Conservation (phyloP, 2,329 filamentous ascomycete species). For the Didymella sp. region DNA sequence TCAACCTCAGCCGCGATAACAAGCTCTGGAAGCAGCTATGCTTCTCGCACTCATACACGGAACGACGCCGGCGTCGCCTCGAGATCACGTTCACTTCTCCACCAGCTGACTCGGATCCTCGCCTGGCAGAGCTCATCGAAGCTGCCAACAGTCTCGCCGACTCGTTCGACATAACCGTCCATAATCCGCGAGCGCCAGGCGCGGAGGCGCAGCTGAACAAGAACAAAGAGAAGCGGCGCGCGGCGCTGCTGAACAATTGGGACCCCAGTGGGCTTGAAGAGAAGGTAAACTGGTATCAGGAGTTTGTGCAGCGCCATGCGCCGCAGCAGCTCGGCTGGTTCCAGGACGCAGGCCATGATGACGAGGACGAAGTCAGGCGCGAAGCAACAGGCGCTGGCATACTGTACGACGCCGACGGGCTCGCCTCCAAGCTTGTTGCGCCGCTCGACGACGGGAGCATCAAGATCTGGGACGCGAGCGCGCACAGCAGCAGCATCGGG, state of each 20-base stretch:
- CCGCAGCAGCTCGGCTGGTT: constrained; percentile 80
- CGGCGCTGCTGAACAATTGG: constrained; percentile 77
- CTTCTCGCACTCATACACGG: constrained; percentile 58
- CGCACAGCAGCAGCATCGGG: constrained; percentile 65
- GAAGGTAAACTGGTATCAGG: constrained; percentile 81
- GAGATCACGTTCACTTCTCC: constrained; percentile 20
- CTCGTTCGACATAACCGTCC: constrained; percentile 32
- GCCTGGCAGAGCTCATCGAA: constrained; percentile 53
- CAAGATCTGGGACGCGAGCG: constrained; percentile 76
- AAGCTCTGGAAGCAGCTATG: constrained; percentile 73
- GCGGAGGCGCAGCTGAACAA: constrained; percentile 40
- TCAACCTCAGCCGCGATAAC: constrained; percentile 67
- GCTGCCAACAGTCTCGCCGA: constrained; percentile 48
- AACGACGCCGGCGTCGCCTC: constrained; percentile 62
- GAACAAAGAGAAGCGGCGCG: constrained; percentile 51
- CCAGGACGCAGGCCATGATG: constrained; percentile 61
- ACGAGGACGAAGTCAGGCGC: constrained; percentile 53
- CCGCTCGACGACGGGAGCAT: constrained; percentile 87
- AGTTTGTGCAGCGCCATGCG: constrained; percentile 84
- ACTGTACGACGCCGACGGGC: constrained; percentile 63
- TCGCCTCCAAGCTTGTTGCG: constrained; percentile 69
- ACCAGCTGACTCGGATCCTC: constrained; percentile 47
- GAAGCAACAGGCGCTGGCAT: constrained; percentile 76
- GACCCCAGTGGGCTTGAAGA: constrained; percentile 78
- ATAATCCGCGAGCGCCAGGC: constrained; percentile 38